Evolutionary conservation across 2,329 filamentous ascomycete species (phyloP), one percentile per base, ranked within the genome.

Genomic region (Penicillium thymicola): DNA sequence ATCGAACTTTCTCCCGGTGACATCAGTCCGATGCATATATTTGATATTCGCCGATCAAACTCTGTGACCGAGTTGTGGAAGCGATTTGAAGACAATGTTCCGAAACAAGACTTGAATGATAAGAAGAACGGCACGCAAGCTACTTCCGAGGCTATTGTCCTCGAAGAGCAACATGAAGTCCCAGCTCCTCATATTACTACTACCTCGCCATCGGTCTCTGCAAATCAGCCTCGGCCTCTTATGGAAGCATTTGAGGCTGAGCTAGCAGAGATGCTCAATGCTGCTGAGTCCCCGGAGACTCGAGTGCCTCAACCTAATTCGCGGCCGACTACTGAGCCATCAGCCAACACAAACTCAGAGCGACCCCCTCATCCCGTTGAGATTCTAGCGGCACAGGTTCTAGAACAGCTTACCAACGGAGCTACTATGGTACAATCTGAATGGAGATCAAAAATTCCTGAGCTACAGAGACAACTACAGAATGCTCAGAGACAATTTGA

Each of bases 31-130:
- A 75, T 78, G 67, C 78, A 80, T 63, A 66, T 78, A 44, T 80
- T 80, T 62, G 77, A 79, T 60, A 77, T 79, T 54, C 69, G 68
- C 55, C 72, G 73, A 49, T 71, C 74, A 37, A 72, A 71, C 41
- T 74, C 74, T 9, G 67, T 75, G 13, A 69, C 70, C 6, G 68
- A 75, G 44, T 56, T 75, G 32, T 78, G 76, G 75, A 72, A 69
- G 54, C 61, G 60, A 32, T 73, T 68, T 54, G 69, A 72, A 51
- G 54, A 46, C 30, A 59, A 59, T 16, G 44, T 21, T 30, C 16
- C 18, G 58, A 28, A 42, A 43, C 5, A 25, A 21, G 4, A 32
- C 36, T 37, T 47, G 48, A 38, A 36, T 38, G 34, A 51, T 37
- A 43, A 54, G 25, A 27, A 49, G 8, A 47, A 48, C 10, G 45